phyloP scores from a whole-genome alignment of 345 rosid genomes.

The Euphorbia lathyris region DNA sequence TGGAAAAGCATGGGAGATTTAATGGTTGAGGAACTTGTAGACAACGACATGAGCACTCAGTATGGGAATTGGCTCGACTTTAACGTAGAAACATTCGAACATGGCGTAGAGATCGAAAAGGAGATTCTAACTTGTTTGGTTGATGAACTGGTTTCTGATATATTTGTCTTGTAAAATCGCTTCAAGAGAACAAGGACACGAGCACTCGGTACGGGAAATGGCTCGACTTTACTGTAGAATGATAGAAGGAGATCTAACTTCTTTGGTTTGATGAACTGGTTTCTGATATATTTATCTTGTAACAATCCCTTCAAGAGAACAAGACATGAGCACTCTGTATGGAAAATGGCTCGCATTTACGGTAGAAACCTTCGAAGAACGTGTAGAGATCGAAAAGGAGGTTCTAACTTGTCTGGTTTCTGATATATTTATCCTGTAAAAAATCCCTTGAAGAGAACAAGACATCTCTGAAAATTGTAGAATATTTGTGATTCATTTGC shows the following conservation, averaged over 20 bases:
- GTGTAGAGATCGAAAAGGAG: slow-evolving; percentile 53
- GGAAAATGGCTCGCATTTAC: no score
- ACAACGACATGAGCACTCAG: slow-evolving; percentile 61
- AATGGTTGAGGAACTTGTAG: slow-evolving; percentile 83
- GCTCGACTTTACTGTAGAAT: slow-evolving; percentile 63
- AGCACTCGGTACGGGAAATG: slow-evolving; percentile 57
- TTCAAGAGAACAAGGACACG: slow-evolving; percentile 82
- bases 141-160: slow-evolving; percentile 68
- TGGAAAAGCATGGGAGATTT: slow-evolving; percentile 56
- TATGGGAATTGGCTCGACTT: slow-evolving; percentile 76
- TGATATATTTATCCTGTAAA: slow-evolving; percentile 34
- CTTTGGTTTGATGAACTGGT: slow-evolving; percentile 70
- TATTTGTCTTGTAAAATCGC: slow-evolving; percentile 12
- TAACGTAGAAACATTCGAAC: slow-evolving; percentile 56
- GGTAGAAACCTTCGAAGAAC: slow-evolving; percentile 68
- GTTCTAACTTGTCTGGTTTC: slow-evolving; percentile 53
- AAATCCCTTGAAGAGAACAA: neutral
- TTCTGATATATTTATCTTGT: slow-evolving; percentile 36
- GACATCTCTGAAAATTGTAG: neutral
- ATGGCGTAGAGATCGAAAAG: slow-evolving; percentile 59
- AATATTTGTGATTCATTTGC: neutral
- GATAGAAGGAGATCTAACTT: slow-evolving; percentile 45
- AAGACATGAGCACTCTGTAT: no score
- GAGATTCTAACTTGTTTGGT: slow-evolving; percentile 55
- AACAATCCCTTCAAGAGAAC: neutral